A percentile compares a stretch with the other conserved stretches of the same genome.
phyloP scores from a whole-genome alignment of 2,329 filamentous ascomycete species.

The Diaporthe citriasiana region DNA sequence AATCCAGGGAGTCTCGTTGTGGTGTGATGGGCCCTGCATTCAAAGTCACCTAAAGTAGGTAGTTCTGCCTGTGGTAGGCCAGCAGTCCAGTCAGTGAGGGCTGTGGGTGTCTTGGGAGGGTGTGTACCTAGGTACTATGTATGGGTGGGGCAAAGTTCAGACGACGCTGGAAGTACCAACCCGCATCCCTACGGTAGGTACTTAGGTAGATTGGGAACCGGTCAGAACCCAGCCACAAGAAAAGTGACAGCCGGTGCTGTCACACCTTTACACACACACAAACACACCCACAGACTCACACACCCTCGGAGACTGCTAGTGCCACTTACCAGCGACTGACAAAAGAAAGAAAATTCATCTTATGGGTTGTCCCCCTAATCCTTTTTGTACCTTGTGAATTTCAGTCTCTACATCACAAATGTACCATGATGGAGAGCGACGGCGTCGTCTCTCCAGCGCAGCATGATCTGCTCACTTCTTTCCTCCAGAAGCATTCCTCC shows the following conservation, averaged over 20 bases:
- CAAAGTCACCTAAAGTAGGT: neutral
- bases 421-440: neutral
- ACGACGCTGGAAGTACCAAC: too few species aligned
- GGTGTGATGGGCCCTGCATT: neutral
- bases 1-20: neutral
- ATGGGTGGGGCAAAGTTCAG: too few species aligned
- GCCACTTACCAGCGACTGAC: neutral
- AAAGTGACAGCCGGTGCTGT: too few species aligned
- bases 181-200: too few species aligned
- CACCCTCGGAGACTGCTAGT: neutral
- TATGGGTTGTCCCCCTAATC: neutral
- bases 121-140: too few species aligned
- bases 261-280: neutral
- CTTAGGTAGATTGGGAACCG: neutral
- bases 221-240: neutral
- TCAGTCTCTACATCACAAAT: neutral
- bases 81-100: neutral
- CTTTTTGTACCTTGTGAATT: too few species aligned
- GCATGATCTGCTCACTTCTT: neutral
- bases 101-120: too few species aligned
- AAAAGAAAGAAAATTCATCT: neutral
- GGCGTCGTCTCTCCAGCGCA: neutral
- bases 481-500: neutral
- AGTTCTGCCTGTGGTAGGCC: neutral
- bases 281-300: neutral